Conservation (phyloP, 495 filamentous ascomycete genomes). For the Podospora anserina region DNA sequence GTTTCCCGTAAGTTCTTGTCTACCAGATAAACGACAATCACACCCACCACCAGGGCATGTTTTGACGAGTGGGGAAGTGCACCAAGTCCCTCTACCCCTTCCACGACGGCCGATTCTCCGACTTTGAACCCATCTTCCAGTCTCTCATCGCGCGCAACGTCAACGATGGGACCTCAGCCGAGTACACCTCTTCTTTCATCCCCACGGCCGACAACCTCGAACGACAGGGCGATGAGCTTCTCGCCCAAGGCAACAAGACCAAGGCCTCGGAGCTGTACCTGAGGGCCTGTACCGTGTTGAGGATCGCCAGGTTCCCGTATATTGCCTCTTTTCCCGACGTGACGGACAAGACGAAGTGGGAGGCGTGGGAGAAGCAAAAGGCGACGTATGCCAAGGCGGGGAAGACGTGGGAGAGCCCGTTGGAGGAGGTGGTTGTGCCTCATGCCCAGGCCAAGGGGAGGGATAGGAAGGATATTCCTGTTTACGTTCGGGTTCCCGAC, state of each 20-base stretch:
- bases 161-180: slow-evolving; percentile 61
- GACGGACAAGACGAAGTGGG: slow-evolving; percentile 49
- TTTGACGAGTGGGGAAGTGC: slow-evolving; percentile 40
- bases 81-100: slow-evolving; percentile 70
- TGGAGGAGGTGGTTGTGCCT: slow-evolving; percentile 60
- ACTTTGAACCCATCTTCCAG: slow-evolving; percentile 71
- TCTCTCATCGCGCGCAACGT: slow-evolving; percentile 57
- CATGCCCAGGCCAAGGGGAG: slow-evolving; percentile 43
- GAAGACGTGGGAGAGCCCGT: slow-evolving; percentile 49
- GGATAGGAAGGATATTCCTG: slow-evolving; percentile 59
- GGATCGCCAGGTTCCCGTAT: slow-evolving; percentile 73
- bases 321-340: slow-evolving; percentile 47
- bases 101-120: slow-evolving; percentile 65
- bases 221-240: slow-evolving; percentile 45
- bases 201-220: slow-evolving; percentile 55
- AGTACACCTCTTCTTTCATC: slow-evolving; percentile 63
- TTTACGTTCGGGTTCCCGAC: slow-evolving; percentile 60
- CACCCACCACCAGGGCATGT: background rate
- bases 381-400: slow-evolving; percentile 59
- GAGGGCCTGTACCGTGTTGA: slow-evolving; percentile 66
- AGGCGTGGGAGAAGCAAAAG: slow-evolving; percentile 68
- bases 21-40: background rate
- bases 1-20: slow-evolving; percentile 50
- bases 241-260: slow-evolving; percentile 41
- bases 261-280: slow-evolving; percentile 62